Evolutionary conservation across 2,329 filamentous ascomycete genomes (phyloP).

Genomic region (Allantophomopsis lycopodina): DNA sequence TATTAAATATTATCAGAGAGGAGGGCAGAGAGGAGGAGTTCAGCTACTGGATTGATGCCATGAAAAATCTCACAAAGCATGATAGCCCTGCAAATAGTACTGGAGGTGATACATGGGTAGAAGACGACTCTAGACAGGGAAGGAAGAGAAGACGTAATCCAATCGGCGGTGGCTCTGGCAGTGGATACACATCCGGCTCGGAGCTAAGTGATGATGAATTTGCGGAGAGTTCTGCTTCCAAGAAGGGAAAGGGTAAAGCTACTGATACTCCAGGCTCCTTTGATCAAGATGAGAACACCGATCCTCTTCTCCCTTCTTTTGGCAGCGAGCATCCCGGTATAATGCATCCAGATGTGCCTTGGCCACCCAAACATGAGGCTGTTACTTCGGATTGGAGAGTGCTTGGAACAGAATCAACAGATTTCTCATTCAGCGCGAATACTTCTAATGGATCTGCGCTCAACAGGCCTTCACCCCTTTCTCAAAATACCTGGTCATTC

Average conservation of each 20-base stretch:
- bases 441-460: conserved; percentile 9
- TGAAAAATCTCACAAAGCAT: conserved; percentile 19
- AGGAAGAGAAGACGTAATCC: neutral
- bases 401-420: too few species aligned
- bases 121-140: conserved; percentile 3
- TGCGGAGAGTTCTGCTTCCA: neutral
- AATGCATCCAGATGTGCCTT: too few species aligned
- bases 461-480: conserved; percentile 33
- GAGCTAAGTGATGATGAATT: neutral
- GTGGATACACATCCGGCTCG: neutral
- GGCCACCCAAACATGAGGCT: too few species aligned
- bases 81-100: conserved; percentile 4
- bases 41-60: conserved; percentile 42
- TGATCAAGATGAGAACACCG: neutral
- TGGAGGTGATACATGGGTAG: conserved; percentile 13
- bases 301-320: neutral
- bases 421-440: too few species aligned
- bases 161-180: neutral
- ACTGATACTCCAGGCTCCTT: neutral
- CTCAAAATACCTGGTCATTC: conserved; percentile 49
- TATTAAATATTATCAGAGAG: conserved; percentile 45
- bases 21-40: conserved; percentile 45
- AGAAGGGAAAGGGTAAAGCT: conserved; percentile 8
- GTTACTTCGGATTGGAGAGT: too few species aligned
- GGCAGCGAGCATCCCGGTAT: neutral